A percentile compares a stretch with the other conserved stretches of the same genome.
Evolutionary conservation across 208 protist species (phyloP).

Genomic region (Naegleria fowleri): DNA sequence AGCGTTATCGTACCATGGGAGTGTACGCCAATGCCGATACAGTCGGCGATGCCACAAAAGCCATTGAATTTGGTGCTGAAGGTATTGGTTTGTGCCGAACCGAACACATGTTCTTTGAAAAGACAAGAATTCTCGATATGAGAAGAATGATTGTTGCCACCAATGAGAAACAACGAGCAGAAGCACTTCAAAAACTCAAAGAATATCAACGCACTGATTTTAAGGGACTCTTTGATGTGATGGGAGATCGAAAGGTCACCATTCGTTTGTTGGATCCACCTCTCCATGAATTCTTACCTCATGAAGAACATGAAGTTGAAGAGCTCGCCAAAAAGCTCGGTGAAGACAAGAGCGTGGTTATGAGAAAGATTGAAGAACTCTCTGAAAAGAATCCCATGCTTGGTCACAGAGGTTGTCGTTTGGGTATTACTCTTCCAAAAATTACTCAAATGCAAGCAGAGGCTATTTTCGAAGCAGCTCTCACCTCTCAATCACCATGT

Average conservation of each 20-base stretch:
- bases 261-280: conserved; percentile 89
- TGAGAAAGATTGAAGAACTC: conserved; percentile 63
- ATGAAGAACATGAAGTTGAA: conserved; percentile 55
- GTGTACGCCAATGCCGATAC: conserved; percentile 85
- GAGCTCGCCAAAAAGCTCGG: conserved; percentile 65
- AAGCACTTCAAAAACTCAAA: conserved; percentile 71
- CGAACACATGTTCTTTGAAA: conserved; percentile 93
- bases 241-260: conserved; percentile 74
- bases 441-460: conserved; percentile 88
- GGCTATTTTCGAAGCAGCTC: conserved; percentile 82
- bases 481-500: conserved; percentile 32
- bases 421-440: conserved; percentile 84
- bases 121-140: conserved; percentile 66
- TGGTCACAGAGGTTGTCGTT: conserved; percentile 80
- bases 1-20: conserved; percentile 63
- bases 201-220: conserved; percentile 80
- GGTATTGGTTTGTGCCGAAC: conserved; percentile 87
- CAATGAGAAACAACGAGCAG: conserved; percentile 55
- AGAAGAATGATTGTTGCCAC: conserved; percentile 87
- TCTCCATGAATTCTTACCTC: conserved; percentile 89
- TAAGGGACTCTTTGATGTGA: conserved; percentile 74
- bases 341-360: conserved; percentile 57
- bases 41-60: conserved; percentile 60
- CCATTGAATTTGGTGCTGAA: conserved; percentile 76
- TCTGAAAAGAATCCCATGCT: conserved; percentile 91